These are phyloP conservation scores for Plasmodium gonderi DNA, from an alignment of 169 alveolate species.

Conservation along the genomic window DNA sequence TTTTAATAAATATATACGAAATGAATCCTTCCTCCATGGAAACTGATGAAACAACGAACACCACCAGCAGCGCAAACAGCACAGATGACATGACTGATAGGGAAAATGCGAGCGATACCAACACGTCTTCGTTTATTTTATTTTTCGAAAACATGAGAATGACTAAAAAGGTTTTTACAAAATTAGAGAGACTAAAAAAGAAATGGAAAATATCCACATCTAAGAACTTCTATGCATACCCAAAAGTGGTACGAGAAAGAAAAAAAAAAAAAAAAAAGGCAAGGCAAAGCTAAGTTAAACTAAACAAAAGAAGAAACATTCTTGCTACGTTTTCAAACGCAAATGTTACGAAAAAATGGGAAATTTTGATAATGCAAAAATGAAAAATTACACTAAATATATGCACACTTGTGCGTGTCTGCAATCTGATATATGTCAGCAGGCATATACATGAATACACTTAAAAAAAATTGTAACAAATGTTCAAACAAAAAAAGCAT, in stretches of 20 bases:
- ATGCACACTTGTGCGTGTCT: not conserved
- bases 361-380: not conserved
- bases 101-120: conserved; percentile 14
- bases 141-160: conserved; percentile 86
- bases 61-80: not conserved
- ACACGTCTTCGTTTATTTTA: conserved; percentile 81
- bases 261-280: not conserved
- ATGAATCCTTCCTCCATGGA: too few relatives aligned
- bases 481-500: not conserved
- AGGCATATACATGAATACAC: not conserved
- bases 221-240: conserved; percentile 83
- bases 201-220: conserved; percentile 85
- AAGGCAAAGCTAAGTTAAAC: too few relatives aligned
- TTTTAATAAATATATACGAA: conserved; percentile 37
- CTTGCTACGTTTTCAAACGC: not conserved
- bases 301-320: too few relatives aligned
- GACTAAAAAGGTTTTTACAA: conserved; percentile 82
- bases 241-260: conserved; percentile 77
- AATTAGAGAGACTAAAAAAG: conserved; percentile 82
- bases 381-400: not conserved
- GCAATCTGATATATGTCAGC: not conserved
- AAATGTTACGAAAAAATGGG: not conserved
- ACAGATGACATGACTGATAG: not conserved
- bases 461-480: not conserved
- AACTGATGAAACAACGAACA: too few relatives aligned